Evolutionary conservation across 2,329 filamentous ascomycete genomes (phyloP).

Genomic region (Sclerotiophoma versabilis): DNA sequence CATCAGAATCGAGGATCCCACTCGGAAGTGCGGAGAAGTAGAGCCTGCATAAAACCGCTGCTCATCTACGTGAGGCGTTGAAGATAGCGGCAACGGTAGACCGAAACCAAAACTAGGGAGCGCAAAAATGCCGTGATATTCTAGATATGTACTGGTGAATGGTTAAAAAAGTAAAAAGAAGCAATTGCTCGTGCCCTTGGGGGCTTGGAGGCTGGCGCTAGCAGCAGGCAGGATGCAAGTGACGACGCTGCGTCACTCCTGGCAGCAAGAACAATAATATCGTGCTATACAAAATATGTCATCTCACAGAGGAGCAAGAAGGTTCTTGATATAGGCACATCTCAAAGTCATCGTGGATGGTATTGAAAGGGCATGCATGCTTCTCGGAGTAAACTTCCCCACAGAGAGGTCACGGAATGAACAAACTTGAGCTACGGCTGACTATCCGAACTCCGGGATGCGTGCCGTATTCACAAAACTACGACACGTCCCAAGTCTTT

Average conservation of each 20-base stretch:
- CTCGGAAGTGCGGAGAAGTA: constrained; percentile 4
- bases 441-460: constrained; percentile 5
- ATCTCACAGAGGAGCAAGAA: neutral
- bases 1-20: neutral
- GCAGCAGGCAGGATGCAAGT: neutral
- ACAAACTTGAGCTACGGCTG: neutral
- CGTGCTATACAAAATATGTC: no score
- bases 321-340: neutral
- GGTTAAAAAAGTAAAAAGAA: neutral
- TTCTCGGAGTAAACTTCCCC: neutral
- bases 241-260: no score
- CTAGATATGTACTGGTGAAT: neutral
- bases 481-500: neutral
- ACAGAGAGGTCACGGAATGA: neutral
- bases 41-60: constrained; percentile 4
- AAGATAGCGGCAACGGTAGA: neutral
- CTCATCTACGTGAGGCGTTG: neutral
- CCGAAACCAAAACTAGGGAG: neutral
- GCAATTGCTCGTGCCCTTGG: neutral
- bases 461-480: constrained; percentile 5
- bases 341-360: neutral
- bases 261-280: no score
- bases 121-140: neutral
- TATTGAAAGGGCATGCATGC: neutral
- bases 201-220: neutral